Percentiles rank a stretch among this genome's conserved stretches.
phyloP scores from a whole-genome alignment of 257 asterid species.

The Avicennia marina region DNA sequence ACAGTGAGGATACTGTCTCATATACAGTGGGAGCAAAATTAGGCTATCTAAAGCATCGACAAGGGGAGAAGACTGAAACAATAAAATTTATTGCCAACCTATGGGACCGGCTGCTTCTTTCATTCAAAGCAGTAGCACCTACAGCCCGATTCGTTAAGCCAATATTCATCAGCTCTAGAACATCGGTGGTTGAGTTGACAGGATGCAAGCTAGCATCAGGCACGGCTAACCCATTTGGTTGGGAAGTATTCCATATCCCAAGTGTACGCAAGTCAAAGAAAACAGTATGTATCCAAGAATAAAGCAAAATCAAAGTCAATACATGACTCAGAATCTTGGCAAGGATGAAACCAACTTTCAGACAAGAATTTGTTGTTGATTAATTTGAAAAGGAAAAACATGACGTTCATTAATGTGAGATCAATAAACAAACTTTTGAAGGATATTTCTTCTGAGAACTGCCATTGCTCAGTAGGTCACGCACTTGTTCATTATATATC shows the following conservation, averaged over 20 bases:
- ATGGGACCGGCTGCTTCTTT: slow-evolving; percentile 97
- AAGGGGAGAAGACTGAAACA: slow-evolving; percentile 4
- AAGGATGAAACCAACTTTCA: background rate
- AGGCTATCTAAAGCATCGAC: slow-evolving; percentile 18
- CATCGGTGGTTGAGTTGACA: slow-evolving; percentile 76
- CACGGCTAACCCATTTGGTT: slow-evolving; percentile 94
- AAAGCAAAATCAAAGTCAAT: slow-evolving; percentile 1
- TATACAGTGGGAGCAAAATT: slow-evolving; percentile 15
- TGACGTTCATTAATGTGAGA: slow-evolving; percentile 2
- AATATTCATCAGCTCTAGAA: slow-evolving; percentile 72
- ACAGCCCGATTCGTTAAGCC: slow-evolving; percentile 88
- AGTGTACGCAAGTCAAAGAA: slow-evolving; percentile 87
- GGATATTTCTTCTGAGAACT: slow-evolving; percentile 87
- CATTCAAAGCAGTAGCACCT: slow-evolving; percentile 92
- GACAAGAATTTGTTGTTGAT: slow-evolving; percentile 7
- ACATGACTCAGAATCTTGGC: slow-evolving; percentile 4
- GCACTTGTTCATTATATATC: slow-evolving; percentile 91
- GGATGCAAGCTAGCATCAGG: slow-evolving; percentile 97
- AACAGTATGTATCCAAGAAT: slow-evolving; percentile 19
- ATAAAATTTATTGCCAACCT: slow-evolving; percentile 39
- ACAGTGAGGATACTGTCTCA: slow-evolving; percentile 77
- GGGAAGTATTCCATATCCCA: slow-evolving; percentile 89
- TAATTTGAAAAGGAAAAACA: slow-evolving; percentile 4
- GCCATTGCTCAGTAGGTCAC: slow-evolving; percentile 69
- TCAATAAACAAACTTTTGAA: slow-evolving; percentile 19